Evolutionary conservation across 2,329 filamentous ascomycete genomes (phyloP).

Genomic region (Fusarium sp.): DNA sequence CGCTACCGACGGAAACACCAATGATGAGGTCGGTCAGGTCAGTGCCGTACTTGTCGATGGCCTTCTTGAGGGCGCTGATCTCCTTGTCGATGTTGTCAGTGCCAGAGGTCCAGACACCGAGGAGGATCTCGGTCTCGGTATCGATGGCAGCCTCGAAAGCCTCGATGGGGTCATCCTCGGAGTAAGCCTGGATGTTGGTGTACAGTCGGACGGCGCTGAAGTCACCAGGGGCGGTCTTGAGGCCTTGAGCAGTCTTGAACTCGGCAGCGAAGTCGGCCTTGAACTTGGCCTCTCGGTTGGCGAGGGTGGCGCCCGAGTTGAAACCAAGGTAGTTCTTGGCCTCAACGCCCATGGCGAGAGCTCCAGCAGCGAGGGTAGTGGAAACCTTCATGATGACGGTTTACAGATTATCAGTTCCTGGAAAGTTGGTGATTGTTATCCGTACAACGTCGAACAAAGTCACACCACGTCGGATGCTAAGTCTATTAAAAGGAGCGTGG

Average conservation of each 20-base stretch:
- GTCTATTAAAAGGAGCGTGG: constrained; percentile 41
- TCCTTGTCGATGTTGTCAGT: constrained; percentile 69
- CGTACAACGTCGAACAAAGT: constrained; percentile 37
- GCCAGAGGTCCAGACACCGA: constrained; percentile 74
- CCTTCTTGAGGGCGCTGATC: constrained; percentile 70
- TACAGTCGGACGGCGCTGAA: constrained; percentile 74
- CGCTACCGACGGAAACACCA: constrained; percentile 74
- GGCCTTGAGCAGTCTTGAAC: constrained; percentile 58
- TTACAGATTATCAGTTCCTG: constrained; percentile 27
- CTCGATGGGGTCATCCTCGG: constrained; percentile 81
- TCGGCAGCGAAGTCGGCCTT: constrained; percentile 63
- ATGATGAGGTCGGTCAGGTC: constrained; percentile 69
- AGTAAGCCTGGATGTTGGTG: constrained; percentile 74
- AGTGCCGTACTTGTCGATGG: constrained; percentile 65
- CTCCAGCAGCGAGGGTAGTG: constrained; percentile 54
- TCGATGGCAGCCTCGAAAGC: constrained; percentile 80
- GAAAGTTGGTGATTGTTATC: constrained; percentile 13
- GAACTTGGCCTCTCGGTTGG: constrained; percentile 65
- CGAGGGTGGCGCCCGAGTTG: constrained; percentile 64
- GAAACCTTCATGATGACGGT: constrained; percentile 60
- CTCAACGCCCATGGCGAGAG: constrained; percentile 57
- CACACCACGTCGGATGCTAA: constrained; percentile 24
- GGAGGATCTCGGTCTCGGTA: constrained; percentile 71
- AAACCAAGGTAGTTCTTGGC: constrained; percentile 66
- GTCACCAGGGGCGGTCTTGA: constrained; percentile 60